Evolutionary conservation across 805 yeast genomes (phyloP).

Genomic region (Yarrowia sp.): DNA sequence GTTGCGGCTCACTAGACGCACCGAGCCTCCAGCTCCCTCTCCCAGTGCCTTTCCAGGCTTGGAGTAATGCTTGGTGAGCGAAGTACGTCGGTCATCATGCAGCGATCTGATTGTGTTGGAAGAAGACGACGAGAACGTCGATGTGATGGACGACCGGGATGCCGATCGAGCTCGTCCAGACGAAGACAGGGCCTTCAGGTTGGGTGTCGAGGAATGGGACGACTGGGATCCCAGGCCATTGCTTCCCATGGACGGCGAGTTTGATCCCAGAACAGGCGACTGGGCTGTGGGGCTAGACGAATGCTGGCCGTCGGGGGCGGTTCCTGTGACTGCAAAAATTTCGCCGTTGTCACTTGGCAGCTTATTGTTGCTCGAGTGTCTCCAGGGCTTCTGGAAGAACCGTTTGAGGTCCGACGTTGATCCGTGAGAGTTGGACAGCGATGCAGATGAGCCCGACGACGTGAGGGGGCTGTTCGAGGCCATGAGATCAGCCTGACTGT

Average conservation of each 20-base stretch:
- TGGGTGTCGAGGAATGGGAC: conserved; percentile 37
- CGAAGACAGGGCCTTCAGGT: conserved; percentile 12
- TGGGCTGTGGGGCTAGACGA: conserved; percentile 9
- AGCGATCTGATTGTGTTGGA: conserved; percentile 33
- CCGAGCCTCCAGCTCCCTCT: conserved; percentile 95
- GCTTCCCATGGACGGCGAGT: not conserved
- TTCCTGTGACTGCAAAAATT: conserved; percentile 40
- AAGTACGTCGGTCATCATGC: conserved; percentile 51
- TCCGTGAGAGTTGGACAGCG: conserved; percentile 48
- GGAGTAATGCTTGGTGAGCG: conserved; percentile 65
- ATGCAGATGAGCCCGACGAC: conserved; percentile 51
- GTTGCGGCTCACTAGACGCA: conserved; percentile 72
- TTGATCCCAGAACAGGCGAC: conserved; percentile 7
- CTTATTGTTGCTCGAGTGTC: conserved; percentile 41
- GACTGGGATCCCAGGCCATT: conserved; percentile 2
- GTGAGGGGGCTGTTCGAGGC: conserved; percentile 11
- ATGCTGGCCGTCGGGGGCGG: conserved; percentile 39
- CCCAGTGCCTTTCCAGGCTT: conserved; percentile 78
- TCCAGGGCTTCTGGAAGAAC: conserved; percentile 56
- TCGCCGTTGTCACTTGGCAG: conserved; percentile 35
- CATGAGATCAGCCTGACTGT: conserved; percentile 50
- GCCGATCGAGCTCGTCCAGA: conserved; percentile 21
- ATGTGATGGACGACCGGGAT: conserved; percentile 17
- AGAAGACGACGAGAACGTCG: conserved; percentile 28
- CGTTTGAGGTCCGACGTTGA: conserved; percentile 55